These are phyloP conservation scores for Wickerhamomyces sp. DNA, from an alignment of 1,139 yeast genomes.

Conservation along the genomic window DNA sequence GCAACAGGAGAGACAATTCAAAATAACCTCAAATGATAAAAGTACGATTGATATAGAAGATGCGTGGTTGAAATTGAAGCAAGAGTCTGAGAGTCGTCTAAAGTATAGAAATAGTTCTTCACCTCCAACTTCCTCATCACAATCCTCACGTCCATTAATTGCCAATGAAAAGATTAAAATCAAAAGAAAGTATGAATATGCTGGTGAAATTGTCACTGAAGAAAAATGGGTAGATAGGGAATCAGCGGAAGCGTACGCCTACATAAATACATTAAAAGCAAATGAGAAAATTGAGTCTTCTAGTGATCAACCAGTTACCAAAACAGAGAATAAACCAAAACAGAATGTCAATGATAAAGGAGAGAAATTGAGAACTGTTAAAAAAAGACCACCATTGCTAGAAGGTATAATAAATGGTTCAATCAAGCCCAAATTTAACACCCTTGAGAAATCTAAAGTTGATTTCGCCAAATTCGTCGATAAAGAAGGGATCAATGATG, in stretches of 20 bases:
- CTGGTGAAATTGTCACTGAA: conserved; percentile 78
- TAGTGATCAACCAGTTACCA: conserved; percentile 4
- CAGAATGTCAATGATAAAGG: conserved; percentile 18
- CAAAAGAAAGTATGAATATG: conserved; percentile 77
- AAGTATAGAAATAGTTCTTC: conserved; percentile 4
- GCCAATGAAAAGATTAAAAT: conserved; percentile 56
- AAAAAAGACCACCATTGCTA: conserved; percentile 71
- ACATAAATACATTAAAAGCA: conserved; percentile 34
- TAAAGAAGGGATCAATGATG: conserved; percentile 76
- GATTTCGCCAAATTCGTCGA: conserved; percentile 98
- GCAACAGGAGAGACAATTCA: conserved; percentile 25
- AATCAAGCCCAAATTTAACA: conserved; percentile 68
- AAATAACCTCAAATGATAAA: conserved; percentile 19
- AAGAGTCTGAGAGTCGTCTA: conserved; percentile 1
- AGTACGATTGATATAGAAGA: conserved; percentile 39
- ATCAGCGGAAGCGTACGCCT: conserved; percentile 87
- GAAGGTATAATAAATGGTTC: conserved; percentile 64
- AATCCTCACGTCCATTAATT: conserved; percentile 5
- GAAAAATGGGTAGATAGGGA: conserved; percentile 68
- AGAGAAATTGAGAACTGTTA: conserved; percentile 29
- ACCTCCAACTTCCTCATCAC: conserved; percentile 16
- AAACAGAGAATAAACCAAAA: conserved; percentile 1
- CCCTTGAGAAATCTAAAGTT: conserved; percentile 84
- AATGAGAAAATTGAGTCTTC: conserved; percentile 23
- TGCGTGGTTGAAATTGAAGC: conserved; percentile 40